phyloP scores from a whole-genome alignment of 2,329 filamentous ascomycete species.

The Xylariaceae sp. region DNA sequence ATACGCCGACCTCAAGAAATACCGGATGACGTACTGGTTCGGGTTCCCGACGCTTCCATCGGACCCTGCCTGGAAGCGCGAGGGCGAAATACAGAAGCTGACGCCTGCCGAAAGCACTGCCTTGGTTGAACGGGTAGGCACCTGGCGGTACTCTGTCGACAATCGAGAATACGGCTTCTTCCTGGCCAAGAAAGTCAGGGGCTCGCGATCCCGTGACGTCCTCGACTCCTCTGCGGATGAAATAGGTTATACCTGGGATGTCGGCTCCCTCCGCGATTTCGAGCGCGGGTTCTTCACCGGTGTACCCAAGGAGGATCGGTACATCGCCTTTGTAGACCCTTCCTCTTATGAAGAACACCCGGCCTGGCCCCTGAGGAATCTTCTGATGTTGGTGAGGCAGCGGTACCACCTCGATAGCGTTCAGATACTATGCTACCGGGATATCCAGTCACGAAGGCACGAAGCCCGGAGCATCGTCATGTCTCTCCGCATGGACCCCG shows the following conservation, averaged over 20 bases:
- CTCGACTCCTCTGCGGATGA: slow-evolving; percentile 49
- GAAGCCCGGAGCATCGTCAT: slow-evolving; percentile 78
- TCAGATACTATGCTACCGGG: slow-evolving; percentile 86
- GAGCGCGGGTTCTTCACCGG: slow-evolving; percentile 83
- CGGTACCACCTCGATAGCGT: slow-evolving; percentile 71
- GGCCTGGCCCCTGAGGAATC: slow-evolving; percentile 87
- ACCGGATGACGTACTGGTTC: slow-evolving; percentile 98
- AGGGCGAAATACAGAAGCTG: slow-evolving; percentile 50
- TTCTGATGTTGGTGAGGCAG: slow-evolving; percentile 77
- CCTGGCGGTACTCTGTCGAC: slow-evolving; percentile 81
- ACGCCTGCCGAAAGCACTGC: slow-evolving; percentile 65
- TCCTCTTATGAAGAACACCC: slow-evolving; percentile 85
- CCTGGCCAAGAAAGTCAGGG: slow-evolving; percentile 70
- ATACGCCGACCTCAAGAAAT: slow-evolving; percentile 94
- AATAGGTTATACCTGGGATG: slow-evolving; percentile 67
- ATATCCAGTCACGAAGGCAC: slow-evolving; percentile 70
- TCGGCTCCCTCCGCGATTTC: slow-evolving; percentile 70
- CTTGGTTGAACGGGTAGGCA: slow-evolving; percentile 77
- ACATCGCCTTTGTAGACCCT: slow-evolving; percentile 83
- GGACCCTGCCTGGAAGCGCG: slow-evolving; percentile 71
- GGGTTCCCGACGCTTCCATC: slow-evolving; percentile 92
- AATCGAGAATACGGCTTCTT: slow-evolving; percentile 90
- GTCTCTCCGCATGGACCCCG: slow-evolving; percentile 51
- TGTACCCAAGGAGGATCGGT: slow-evolving; percentile 66
- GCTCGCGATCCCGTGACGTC: slow-evolving; percentile 25